A percentile compares a stretch with the other conserved stretches of the same genome.
These are phyloP conservation scores for Lithohypha guttulata DNA, from an alignment of 2,329 filamentous ascomycete genomes.

Conservation along the genomic window DNA sequence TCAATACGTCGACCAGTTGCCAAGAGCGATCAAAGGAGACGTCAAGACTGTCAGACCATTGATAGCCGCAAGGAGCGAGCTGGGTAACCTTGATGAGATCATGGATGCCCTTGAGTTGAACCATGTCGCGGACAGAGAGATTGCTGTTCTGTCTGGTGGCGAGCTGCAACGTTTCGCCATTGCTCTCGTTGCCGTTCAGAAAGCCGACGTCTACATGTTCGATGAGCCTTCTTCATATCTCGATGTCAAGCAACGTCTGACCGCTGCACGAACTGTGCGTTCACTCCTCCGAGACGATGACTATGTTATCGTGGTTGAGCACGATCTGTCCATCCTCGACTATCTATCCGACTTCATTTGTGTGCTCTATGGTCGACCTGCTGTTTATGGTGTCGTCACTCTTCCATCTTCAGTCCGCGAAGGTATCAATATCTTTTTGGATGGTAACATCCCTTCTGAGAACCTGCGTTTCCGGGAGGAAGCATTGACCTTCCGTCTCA, in stretches of 20 bases:
- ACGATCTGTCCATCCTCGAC: constrained; percentile 96
- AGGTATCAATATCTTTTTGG: constrained; percentile 98
- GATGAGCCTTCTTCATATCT: constrained; percentile 98
- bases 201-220: constrained; percentile 99
- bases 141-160: constrained; percentile 84
- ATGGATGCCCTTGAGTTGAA: constrained; percentile 74
- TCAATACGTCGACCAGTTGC: constrained; percentile 98
- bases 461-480: constrained; percentile 98
- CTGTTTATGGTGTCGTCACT: constrained; percentile 95
- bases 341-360: constrained; percentile 99
- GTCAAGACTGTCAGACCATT: constrained; percentile 70
- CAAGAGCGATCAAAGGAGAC: constrained; percentile 73
- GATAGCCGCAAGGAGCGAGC: constrained; percentile 63
- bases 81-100: constrained; percentile 73
- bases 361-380: constrained; percentile 89
- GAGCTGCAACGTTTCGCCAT: constrained; percentile 98
- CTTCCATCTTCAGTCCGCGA: constrained; percentile 91
- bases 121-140: constrained; percentile 85
- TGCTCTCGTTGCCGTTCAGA: constrained; percentile 86
- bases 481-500: constrained; percentile 87
- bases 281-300: constrained; percentile 78
- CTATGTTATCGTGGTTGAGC: constrained; percentile 98
- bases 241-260: constrained; percentile 97
- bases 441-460: constrained; percentile 95
- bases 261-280: constrained; percentile 83